Base-by-base conservation (phyloP, 257 asterid species). In the Nicotiana attenuata region DNA sequence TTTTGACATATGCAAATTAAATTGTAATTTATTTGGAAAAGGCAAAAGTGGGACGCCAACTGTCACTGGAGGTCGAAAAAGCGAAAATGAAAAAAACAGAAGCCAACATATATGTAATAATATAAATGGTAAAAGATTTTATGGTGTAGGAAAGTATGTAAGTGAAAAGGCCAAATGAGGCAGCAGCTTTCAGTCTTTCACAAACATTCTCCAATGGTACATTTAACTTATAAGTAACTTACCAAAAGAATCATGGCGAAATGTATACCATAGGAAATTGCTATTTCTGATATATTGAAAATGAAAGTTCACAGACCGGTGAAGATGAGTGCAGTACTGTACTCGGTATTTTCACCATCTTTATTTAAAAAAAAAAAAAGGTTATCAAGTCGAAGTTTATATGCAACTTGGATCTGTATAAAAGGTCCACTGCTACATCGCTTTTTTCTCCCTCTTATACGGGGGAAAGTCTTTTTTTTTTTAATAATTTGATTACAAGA, bases 151-250 rank as follows among this genome's bases (percentile, higher is more conserved):
- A n/a, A 38, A 68, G 56, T 41, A 57, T 38, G 1, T 1, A 38
- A 7, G 10, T 41, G 47, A 71, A 71, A 71, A 45, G 45, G 35
- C 45, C 14, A 28, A 65, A 65, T 29, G 45, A 65, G 47, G 73
- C 11, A 65, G 73, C 56, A 71, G 59, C 60, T 71, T 45, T n/a
- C n/a, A n/a, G n/a, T n/a, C n/a, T n/a, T n/a, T 71, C 78, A 71
- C 14, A 45, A 53, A 71, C 60, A 71, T 71, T 71, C 60, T 71
- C 59, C 35, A 22, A 6, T 45, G 78, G 14, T 41, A 45, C 35
- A 45, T 41, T 45, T 71, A 38, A 45, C 78, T 69, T 41, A n/a
- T 26, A 0, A 13, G 59, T 69, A 41, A 69, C 35, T 41, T 71
- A 71, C 78, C 78, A 71, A 52, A 41, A 71, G 60, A 71, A 41